Base-by-base conservation (phyloP, 805 yeast genomes). In the Kuraishia hungarica region DNA sequence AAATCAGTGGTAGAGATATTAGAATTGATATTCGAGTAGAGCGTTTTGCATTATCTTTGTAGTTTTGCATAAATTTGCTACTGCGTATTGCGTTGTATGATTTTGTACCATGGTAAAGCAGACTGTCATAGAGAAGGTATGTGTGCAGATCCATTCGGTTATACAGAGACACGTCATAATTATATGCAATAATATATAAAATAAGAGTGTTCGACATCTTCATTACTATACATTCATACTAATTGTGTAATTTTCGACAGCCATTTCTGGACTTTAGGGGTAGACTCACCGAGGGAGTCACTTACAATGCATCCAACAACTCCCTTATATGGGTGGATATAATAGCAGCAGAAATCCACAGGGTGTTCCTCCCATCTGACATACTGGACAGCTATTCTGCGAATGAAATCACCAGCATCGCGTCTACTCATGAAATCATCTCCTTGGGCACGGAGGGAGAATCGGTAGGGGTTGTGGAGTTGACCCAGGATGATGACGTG, bases 401-500 rank as follows among this genome's bases (percentile, higher is more conserved):
- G 1, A 65, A 66, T 28, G 66, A 68, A 46, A 26, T 62, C 21
- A 51, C 49, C 3, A 54, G 58, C 21, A 59, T 66, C 24, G 57
- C 55, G 49, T 61, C 56, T 17, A 62, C 66, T 19, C 81, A 76
- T 59, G 72, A 76, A 55, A 67, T 71, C 17, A 63, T 80, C 52
- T 63, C 66, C 48, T 67, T 78, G 48, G 65, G 66, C 29, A 67
- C 70, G 11, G 60, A 67, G 3, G 62, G 68, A 10, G 77, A 75
- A 43, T 72, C 81, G 4, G 72, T 88, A 52, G 96, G 97, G 15
- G 92, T 86, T 17, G 77, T 91, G 59, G 88, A 83, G 19, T 78
- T 89, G 35, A 83, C 94, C 1, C 63, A 70, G 4, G 74, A 84
- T 57, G 79, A 78, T 43, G 76, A 81, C 60, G 70, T 74, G 1